phyloP scores from a whole-genome alignment of 352 stramenopile species.

The Phytophthora agathidicida region DNA sequence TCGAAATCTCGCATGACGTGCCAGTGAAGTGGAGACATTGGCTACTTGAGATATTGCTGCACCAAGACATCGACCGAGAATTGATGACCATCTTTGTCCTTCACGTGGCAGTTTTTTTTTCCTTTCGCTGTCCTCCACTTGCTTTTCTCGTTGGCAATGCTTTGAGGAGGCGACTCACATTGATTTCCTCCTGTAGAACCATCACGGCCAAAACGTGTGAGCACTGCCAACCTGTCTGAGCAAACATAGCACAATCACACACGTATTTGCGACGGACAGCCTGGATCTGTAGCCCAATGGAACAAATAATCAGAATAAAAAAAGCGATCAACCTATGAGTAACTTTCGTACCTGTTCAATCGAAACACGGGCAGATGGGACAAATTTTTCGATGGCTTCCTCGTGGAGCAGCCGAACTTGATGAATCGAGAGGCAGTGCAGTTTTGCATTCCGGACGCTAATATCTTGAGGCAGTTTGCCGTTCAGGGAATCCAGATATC shows the following conservation, averaged over 20 bases:
- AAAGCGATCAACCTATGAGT: background rate
- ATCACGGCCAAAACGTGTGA: slow-evolving; percentile 10
- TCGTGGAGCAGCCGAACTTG: slow-evolving; percentile 1
- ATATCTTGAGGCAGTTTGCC: slow-evolving; percentile 2
- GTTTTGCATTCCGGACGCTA: background rate
- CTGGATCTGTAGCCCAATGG: slow-evolving; percentile 1
- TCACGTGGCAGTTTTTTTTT: background rate
- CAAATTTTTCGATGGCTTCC: background rate
- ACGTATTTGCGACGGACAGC: slow-evolving; percentile 2
- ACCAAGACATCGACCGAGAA: slow-evolving; percentile 5
- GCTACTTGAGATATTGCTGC: background rate
- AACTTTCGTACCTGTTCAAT: background rate
- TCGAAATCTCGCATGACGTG: slow-evolving; percentile 10
- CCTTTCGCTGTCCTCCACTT: slow-evolving; percentile 9
- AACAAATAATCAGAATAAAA: background rate
- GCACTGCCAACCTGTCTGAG: slow-evolving; percentile 10
- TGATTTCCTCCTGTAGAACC: slow-evolving; percentile 6
- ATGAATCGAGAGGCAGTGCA: slow-evolving; percentile 12
- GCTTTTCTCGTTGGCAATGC: slow-evolving; percentile 5
- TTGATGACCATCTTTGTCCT: background rate
- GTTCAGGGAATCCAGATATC: slow-evolving; percentile 9
- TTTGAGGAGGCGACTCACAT: background rate
- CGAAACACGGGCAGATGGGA: background rate
- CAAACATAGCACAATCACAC: slow-evolving; percentile 12
- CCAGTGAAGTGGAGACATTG: slow-evolving; percentile 1